A percentile compares a stretch with the other conserved stretches of the same genome.
phyloP scores from a whole-genome alignment of 1,139 yeast species.

The Saccharomyces uvarum region DNA sequence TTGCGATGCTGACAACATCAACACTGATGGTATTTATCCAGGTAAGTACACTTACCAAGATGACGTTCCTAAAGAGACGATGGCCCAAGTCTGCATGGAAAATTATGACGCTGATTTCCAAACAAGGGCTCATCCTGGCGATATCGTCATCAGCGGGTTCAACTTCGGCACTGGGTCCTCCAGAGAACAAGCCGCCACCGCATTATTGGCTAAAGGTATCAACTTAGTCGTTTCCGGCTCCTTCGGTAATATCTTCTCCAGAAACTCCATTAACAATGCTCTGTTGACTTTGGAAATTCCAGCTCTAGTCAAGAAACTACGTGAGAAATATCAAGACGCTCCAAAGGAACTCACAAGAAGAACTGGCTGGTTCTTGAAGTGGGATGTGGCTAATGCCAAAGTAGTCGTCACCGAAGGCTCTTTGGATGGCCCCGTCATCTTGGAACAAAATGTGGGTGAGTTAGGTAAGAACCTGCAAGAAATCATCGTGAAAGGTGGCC shows the following conservation, averaged over 20 bases:
- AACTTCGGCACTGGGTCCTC: constrained; percentile 98
- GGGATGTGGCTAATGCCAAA: constrained; percentile 84
- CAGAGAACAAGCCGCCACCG: constrained; percentile 99
- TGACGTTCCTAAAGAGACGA: constrained; percentile 83
- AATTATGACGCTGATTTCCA: constrained; percentile 89
- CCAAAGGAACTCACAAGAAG: constrained; percentile 73
- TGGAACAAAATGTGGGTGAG: constrained; percentile 88
- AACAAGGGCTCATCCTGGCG: constrained; percentile 73
- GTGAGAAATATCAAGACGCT: constrained; percentile 54
- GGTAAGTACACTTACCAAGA: constrained; percentile 98
- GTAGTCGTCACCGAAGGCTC: constrained; percentile 67
- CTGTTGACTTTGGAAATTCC: constrained; percentile 90
- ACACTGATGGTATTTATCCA: constrained; percentile 97
- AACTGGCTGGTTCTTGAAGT: constrained; percentile 85
- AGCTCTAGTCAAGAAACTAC: constrained; percentile 63
- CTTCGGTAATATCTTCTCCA: constrained; percentile 89
- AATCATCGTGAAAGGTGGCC: constrained; percentile 92
- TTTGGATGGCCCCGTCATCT: constrained; percentile 47
- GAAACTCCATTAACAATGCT: constrained; percentile 95
- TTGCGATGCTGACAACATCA: constrained; percentile 95
- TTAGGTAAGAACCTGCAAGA: constrained; percentile 93
- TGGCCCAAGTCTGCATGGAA: constrained; percentile 99
- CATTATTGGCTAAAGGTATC: constrained; percentile 89
- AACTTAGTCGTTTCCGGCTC: constrained; percentile 92
- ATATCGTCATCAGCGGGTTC: constrained; percentile 83